Percentiles rank a stretch among this genome's conserved stretches.
These are phyloP conservation scores for Dryas alaskensis DNA, from an alignment of 306 rosid species.

Conservation along the genomic window DNA sequence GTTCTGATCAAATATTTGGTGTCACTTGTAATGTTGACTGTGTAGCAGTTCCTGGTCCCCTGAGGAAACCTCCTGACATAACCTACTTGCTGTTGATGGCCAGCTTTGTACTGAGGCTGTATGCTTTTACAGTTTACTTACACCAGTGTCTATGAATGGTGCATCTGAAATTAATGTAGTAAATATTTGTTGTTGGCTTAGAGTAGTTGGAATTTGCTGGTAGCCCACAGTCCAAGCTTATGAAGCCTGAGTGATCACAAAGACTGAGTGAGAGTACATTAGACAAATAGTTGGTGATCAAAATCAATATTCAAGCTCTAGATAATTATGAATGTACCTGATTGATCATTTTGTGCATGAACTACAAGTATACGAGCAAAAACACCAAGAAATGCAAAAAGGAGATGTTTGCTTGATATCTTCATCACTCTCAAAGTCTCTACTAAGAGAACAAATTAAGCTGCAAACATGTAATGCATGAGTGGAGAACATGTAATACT, in stretches of 20 bases:
- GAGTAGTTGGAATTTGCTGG: slow-evolving; percentile 28
- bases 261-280: background rate
- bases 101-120: background rate
- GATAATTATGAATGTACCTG: slow-evolving; percentile 29
- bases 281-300: too few species aligned
- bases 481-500: too few species aligned
- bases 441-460: background rate
- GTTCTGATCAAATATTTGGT: slow-evolving; percentile 40
- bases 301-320: background rate
- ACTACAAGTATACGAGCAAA: slow-evolving; percentile 19
- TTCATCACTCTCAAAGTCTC: background rate
- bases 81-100: slow-evolving; percentile 19
- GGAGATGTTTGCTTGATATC: slow-evolving; percentile 10
- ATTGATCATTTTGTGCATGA: slow-evolving; percentile 42
- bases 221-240: slow-evolving; percentile 54
- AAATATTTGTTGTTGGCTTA: slow-evolving; percentile 23
- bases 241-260: slow-evolving; percentile 39
- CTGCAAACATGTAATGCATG: background rate
- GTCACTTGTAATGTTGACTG: slow-evolving; percentile 25
- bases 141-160: slow-evolving; percentile 38
- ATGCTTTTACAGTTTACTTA: slow-evolving; percentile 10
- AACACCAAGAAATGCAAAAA: slow-evolving; percentile 13
- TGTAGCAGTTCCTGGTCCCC: slow-evolving; percentile 57
- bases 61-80: slow-evolving; percentile 52
- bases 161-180: slow-evolving; percentile 43